A percentile compares a stretch with the other conserved stretches of the same genome.
Conservation (phyloP, 192 early-diverging fungal species). For the Coemansia sp. region DNA sequence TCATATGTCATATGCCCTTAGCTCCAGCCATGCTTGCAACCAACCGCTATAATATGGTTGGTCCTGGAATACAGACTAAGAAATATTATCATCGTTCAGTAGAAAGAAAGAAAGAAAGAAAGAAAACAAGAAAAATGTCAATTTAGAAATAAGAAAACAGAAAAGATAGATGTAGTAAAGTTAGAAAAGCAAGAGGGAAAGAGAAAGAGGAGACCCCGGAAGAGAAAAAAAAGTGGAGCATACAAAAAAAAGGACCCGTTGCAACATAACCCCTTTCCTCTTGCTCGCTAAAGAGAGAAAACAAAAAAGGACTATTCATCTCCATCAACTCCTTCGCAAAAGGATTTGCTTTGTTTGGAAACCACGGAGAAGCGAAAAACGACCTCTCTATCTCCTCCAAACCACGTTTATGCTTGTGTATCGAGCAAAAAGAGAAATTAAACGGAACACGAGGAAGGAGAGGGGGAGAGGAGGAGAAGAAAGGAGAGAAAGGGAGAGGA, state of each 20-base stretch:
- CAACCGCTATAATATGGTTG: too few relatives aligned
- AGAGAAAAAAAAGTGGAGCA: not conserved
- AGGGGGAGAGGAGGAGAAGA: not conserved
- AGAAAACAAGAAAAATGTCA: not conserved
- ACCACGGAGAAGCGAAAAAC: too few relatives aligned
- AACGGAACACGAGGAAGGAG: not conserved
- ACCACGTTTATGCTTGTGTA: not conserved
- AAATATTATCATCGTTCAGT: not conserved
- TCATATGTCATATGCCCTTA: too few relatives aligned
- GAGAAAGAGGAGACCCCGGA: constrained; percentile 4
- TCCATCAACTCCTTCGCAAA: too few relatives aligned
- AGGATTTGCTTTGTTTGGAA: too few relatives aligned
- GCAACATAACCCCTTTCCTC: too few relatives aligned
- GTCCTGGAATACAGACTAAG: too few relatives aligned
- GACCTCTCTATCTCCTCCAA: too few relatives aligned
- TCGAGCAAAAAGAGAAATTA: not conserved
- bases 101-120: not conserved
- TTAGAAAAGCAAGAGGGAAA: constrained; percentile 2
- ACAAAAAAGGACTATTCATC: too few relatives aligned
- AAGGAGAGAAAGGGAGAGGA: not conserved
- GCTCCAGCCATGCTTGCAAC: too few relatives aligned
- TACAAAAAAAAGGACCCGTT: not conserved
- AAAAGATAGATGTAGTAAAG: not conserved
- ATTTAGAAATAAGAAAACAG: constrained; percentile 9
- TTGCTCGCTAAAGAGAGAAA: too few relatives aligned